These are phyloP conservation scores for Sclerotinia nivalis DNA, from an alignment of 2,329 filamentous ascomycete genomes.

Conservation along the genomic window DNA sequence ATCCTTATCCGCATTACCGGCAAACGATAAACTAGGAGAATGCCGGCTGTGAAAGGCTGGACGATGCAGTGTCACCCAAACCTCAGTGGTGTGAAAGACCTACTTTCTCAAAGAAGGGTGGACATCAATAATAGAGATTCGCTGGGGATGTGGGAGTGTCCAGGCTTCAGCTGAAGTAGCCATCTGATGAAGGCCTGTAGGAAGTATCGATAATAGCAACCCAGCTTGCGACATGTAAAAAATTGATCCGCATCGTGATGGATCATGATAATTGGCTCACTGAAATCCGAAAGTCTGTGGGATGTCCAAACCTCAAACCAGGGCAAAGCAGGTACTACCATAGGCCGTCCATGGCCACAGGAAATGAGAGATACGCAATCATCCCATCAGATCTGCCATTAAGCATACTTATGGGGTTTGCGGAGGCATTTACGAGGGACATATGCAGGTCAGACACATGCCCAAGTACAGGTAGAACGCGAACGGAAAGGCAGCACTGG, in stretches of 20 bases:
- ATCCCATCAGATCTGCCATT: conserved; percentile 4
- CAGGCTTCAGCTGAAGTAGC: background rate
- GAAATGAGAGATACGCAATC: conserved; percentile 26
- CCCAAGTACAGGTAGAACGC: conserved; percentile 7
- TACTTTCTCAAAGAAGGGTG: background rate
- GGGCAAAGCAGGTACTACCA: background rate
- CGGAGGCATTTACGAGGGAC: conserved; percentile 11
- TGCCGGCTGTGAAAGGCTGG: background rate
- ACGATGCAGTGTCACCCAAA: background rate
- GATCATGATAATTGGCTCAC: background rate
- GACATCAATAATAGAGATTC: background rate
- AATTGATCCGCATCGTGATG: background rate
- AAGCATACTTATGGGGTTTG: conserved; percentile 9
- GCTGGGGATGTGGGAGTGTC: background rate
- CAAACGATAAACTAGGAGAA: background rate
- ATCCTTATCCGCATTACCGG: conserved; percentile 9
- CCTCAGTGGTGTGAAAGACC: background rate
- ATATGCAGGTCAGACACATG: conserved; percentile 23
- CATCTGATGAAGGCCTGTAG: background rate
- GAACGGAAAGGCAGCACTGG: conserved; percentile 6
- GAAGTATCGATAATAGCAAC: background rate
- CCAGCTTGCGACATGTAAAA: background rate
- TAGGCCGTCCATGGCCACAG: background rate
- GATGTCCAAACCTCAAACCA: background rate
- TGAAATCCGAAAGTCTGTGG: background rate